These are phyloP conservation scores for Mangifera indica DNA, from an alignment of 345 rosid genomes.

Conservation along the genomic window DNA sequence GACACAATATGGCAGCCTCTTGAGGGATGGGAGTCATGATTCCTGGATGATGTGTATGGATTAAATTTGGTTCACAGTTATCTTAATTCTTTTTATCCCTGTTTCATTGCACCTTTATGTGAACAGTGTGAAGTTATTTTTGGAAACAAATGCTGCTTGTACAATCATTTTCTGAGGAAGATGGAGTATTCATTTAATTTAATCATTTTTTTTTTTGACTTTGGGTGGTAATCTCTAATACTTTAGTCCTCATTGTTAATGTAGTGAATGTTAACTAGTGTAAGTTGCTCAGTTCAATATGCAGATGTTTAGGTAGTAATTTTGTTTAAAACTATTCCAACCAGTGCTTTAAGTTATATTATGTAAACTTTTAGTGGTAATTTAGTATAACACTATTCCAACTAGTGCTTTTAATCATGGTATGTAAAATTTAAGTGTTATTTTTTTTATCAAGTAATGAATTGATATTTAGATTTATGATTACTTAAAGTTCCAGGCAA, in stretches of 20 bases:
- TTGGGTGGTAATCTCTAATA: not conserved
- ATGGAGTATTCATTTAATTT: not conserved
- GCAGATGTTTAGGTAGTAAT: not conserved
- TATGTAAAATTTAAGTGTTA: not conserved
- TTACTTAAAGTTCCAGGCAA: not conserved
- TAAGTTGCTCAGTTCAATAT: not conserved
- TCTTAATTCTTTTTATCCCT: not conserved
- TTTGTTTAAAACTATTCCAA: not conserved
- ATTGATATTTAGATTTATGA: not conserved
- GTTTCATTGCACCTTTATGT: not conserved
- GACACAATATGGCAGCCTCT: not conserved
- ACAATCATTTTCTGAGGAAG: not conserved
- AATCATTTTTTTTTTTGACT: not conserved
- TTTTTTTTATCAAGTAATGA: not conserved
- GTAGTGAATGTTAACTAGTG: not conserved
- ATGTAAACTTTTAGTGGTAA: not conserved
- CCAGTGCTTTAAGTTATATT: not conserved
- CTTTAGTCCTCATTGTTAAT: not conserved
- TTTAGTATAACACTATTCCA: not conserved
- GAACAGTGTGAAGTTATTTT: not conserved
- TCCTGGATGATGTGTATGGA: not conserved
- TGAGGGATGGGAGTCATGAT: not conserved
- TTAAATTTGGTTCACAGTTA: not conserved
- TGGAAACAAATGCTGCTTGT: not conserved
- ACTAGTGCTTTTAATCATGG: not conserved